These are phyloP conservation scores for Vigna trinervia DNA, from an alignment of 306 rosid genomes.

Conservation along the genomic window DNA sequence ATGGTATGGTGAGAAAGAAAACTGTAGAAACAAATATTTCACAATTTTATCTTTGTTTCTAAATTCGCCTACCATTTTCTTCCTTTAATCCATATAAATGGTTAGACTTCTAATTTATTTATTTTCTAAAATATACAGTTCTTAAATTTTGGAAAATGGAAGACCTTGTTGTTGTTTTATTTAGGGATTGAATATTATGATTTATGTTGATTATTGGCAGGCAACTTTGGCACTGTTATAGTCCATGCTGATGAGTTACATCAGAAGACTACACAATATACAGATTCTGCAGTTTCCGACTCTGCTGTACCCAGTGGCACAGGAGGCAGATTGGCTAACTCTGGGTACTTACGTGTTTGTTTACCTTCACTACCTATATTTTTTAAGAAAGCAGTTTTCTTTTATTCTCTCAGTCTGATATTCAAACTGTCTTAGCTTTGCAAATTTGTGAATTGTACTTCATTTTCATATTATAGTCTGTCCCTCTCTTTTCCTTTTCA, in stretches of 20 bases:
- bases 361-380: constrained; percentile 34
- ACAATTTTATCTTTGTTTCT: constrained; percentile 12
- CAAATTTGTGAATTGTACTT: constrained; percentile 32
- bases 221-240: constrained; percentile 79
- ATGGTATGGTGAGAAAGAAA: background rate
- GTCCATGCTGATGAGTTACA: constrained; percentile 70
- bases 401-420: background rate
- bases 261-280: constrained; percentile 47
- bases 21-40: background rate
- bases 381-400: constrained; percentile 8
- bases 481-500: constrained; percentile 14
- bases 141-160: background rate
- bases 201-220: constrained; percentile 55
- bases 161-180: constrained; percentile 11
- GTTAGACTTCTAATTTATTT: constrained; percentile 8
- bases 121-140: constrained; percentile 20
- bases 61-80: background rate
- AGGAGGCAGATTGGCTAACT: constrained; percentile 49
- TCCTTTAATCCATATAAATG: constrained; percentile 28
- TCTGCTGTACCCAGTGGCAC: constrained; percentile 47
- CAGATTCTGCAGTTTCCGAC: constrained; percentile 52
- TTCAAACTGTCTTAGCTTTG: constrained; percentile 22
- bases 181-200: background rate
- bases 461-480: constrained; percentile 21
- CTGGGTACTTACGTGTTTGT: constrained; percentile 56